phyloP scores from a whole-genome alignment of 169 alveolate genomes.

The Plasmodium malariae region DNA sequence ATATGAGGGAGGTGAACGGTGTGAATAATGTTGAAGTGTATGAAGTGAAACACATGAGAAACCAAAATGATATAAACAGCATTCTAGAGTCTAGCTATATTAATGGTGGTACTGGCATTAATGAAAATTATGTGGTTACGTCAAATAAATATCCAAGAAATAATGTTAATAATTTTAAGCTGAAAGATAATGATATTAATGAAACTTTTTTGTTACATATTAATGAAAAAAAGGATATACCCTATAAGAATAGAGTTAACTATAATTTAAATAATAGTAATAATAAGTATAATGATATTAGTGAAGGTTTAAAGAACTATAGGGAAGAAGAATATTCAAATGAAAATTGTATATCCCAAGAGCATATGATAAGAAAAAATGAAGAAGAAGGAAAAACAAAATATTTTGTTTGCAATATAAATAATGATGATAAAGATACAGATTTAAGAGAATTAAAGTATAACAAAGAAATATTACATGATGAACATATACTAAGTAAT shows the following conservation, averaged over 20 bases:
- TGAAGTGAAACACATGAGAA: neutral
- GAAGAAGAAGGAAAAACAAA: neutral
- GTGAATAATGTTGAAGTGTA: neutral
- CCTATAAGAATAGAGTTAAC: neutral
- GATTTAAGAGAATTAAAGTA: neutral
- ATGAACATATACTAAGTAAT: slow-evolving; percentile 9
- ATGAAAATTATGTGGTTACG: neutral
- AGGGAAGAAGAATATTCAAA: slow-evolving; percentile 1
- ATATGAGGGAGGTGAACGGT: neutral
- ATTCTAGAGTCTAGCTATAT: neutral
- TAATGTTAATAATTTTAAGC: neutral
- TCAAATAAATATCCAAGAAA: neutral
- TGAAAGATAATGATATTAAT: neutral
- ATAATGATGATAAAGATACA: neutral
- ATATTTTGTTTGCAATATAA: neutral
- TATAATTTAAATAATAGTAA: neutral
- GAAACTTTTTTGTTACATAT: neutral
- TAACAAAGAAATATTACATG: neutral
- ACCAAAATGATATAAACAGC: neutral
- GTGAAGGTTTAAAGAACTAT: neutral
- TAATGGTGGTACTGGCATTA: neutral
- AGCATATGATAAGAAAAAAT: neutral
- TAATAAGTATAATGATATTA: neutral
- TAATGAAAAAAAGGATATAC: neutral
- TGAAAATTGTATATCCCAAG: neutral